These are phyloP conservation scores for Pseudocercospora vitis DNA, from an alignment of 2,329 filamentous ascomycete species.

Conservation along the genomic window DNA sequence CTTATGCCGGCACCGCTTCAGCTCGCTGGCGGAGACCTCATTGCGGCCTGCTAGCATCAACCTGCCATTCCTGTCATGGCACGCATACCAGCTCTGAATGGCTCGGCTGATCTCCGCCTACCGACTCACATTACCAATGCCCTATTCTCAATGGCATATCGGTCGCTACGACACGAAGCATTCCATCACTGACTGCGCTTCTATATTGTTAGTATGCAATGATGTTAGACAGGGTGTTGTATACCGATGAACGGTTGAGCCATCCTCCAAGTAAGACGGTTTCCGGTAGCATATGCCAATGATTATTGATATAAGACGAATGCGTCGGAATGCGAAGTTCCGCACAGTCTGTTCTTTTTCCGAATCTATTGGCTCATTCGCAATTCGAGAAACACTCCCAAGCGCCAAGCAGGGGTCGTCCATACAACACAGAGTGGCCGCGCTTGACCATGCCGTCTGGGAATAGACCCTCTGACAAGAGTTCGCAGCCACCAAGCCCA, in stretches of 20 bases:
- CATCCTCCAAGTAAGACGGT: not conserved
- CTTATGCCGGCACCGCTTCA: not conserved
- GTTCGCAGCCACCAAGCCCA: slow-evolving; percentile 1
- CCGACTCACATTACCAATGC: not conserved
- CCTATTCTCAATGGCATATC: slow-evolving; percentile 6
- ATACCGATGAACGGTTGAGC: not conserved
- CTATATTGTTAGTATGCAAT: not conserved
- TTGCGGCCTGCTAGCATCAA: not conserved
- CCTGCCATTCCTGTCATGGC: not conserved
- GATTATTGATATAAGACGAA: not conserved
- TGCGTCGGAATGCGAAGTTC: not conserved
- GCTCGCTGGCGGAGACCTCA: not conserved
- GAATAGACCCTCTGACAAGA: not conserved
- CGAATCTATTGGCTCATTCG: not conserved
- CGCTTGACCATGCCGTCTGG: not conserved
- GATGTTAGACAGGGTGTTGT: slow-evolving; percentile 5
- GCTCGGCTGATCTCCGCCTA: not conserved
- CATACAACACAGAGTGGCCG: not conserved
- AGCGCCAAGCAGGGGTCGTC: not conserved
- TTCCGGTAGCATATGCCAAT: not conserved
- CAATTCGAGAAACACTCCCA: not conserved
- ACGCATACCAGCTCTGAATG: not conserved
- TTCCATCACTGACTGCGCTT: not conserved
- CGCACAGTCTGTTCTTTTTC: not conserved
- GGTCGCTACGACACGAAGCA: not conserved